Percentiles rank a stretch among this genome's conserved stretches.
Conservation (phyloP, 495 filamentous ascomycete species). For the Bacidia rubella region DNA sequence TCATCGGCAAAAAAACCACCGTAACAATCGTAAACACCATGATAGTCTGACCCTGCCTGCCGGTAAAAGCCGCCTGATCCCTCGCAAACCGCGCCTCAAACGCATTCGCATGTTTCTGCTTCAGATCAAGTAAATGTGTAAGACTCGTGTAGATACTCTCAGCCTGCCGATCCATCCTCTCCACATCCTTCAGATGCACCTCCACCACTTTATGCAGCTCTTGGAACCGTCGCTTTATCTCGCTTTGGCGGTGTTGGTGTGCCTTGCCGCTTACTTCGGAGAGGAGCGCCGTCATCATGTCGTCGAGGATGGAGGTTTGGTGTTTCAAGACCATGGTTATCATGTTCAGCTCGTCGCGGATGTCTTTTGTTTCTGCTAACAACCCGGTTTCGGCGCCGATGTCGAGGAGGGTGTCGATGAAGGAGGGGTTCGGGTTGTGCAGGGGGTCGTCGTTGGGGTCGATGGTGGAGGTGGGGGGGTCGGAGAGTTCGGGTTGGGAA, state of each 20-base stretch:
- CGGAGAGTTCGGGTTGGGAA: slow-evolving; percentile 18
- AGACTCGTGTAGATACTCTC: slow-evolving; percentile 48
- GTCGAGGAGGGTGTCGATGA: slow-evolving; percentile 52
- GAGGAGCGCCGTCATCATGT: slow-evolving; percentile 34
- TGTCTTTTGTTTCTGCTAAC: slow-evolving; percentile 55
- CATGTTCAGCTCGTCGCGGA: slow-evolving; percentile 62
- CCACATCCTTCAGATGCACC: slow-evolving; percentile 48
- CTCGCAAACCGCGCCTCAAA: slow-evolving; percentile 56
- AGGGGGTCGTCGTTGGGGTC: slow-evolving; percentile 18
- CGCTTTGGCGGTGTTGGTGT: slow-evolving; percentile 27
- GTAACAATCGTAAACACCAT: slow-evolving; percentile 30
- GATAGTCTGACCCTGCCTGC: slow-evolving; percentile 46
- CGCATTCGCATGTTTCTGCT: slow-evolving; percentile 59
- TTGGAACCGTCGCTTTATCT: slow-evolving; percentile 43
- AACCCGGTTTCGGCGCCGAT: slow-evolving; percentile 55
- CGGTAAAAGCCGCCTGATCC: slow-evolving; percentile 50
- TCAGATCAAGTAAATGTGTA: slow-evolving; percentile 46
- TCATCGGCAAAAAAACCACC: slow-evolving; percentile 32
- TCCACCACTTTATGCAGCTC: slow-evolving; percentile 50
- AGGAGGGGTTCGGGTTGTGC: slow-evolving; percentile 27
- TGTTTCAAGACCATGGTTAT: slow-evolving; percentile 47
- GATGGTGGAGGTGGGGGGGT: slow-evolving; percentile 22
- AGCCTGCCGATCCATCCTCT: slow-evolving; percentile 56
- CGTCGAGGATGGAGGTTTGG: slow-evolving; percentile 39
- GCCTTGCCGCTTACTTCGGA: slow-evolving; percentile 35